A percentile compares a stretch with the other conserved stretches of the same genome.
Evolutionary conservation across 2,329 filamentous ascomycete species (phyloP).

Genomic region (Coniosporium tulheliwenetii): DNA sequence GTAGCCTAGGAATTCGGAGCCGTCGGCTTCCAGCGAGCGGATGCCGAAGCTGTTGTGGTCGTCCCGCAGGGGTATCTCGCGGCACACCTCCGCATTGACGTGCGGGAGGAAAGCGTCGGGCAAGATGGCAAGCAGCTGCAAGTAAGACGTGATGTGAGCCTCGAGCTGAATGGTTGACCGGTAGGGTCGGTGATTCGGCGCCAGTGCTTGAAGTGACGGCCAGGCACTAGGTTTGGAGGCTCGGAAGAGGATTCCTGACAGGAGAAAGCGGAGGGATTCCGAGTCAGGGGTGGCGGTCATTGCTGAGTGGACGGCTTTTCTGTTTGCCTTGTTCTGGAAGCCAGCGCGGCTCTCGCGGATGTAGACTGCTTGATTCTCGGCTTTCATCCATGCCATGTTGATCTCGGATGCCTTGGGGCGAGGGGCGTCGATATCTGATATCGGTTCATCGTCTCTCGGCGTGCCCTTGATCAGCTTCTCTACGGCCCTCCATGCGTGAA

Average conservation of each 20-base stretch:
- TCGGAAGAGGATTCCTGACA: constrained; percentile 22
- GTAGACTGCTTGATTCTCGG: constrained; percentile 4
- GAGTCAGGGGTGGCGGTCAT: constrained; percentile 1
- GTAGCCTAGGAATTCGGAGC: constrained; percentile 32
- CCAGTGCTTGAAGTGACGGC: constrained; percentile 20
- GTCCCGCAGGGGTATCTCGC: constrained; percentile 20
- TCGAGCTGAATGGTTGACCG: constrained; percentile 21
- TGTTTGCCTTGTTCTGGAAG: neutral
- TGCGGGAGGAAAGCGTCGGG: constrained; percentile 17
- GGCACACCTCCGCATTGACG: constrained; percentile 18
- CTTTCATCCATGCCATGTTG: constrained; percentile 7
- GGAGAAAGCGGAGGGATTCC: constrained; percentile 26
- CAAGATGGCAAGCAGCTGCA: constrained; percentile 25
- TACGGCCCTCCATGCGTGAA: constrained; percentile 12
- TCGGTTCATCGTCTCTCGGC: neutral
- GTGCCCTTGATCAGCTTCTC: constrained; percentile 9
- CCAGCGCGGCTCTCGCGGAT: constrained; percentile 1
- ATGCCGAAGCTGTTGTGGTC: constrained; percentile 33
- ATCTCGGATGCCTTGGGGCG: constrained; percentile 7
- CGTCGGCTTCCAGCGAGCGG: constrained; percentile 25
- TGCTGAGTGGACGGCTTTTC: neutral
- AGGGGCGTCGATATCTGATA: neutral
- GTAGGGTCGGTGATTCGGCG: constrained; percentile 25
- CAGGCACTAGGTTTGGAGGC: constrained; percentile 15
- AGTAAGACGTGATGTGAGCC: constrained; percentile 22